phyloP scores from a whole-genome alignment of 352 stramenopile species.

The Pythium rhizo-oryzae region DNA sequence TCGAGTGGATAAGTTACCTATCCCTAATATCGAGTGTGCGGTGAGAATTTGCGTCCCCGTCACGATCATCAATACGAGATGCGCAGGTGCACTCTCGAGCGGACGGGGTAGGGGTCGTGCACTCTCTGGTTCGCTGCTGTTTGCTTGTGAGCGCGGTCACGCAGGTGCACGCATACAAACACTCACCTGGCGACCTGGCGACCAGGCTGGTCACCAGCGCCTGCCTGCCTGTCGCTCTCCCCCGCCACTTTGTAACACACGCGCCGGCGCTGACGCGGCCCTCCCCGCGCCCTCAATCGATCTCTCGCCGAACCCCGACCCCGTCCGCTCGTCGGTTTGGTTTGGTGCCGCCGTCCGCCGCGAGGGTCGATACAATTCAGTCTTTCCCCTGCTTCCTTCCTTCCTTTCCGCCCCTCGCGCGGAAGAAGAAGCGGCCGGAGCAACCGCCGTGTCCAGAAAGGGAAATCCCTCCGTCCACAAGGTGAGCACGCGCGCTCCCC shows the following conservation, averaged over 20 bases:
- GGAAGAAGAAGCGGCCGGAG: constrained; percentile 15
- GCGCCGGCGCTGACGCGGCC: neutral
- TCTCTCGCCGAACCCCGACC: constrained; percentile 14
- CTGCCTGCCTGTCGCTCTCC: constrained; percentile 10
- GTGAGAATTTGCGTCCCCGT: too few species aligned
- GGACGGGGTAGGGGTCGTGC: constrained; percentile 11
- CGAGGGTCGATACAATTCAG: constrained; percentile 22
- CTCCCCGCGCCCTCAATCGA: neutral
- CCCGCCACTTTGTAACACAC: constrained; percentile 21
- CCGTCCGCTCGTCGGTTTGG: constrained; percentile 26
- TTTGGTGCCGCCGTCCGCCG: neutral
- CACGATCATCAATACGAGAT: neutral
- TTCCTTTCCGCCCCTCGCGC: constrained; percentile 8
- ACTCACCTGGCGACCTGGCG: neutral
- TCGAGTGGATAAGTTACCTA: neutral
- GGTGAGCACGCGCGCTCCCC: constrained; percentile 8
- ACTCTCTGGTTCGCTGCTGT: constrained; percentile 18
- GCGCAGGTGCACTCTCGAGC: neutral
- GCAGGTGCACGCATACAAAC: neutral
- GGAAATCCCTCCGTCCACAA: constrained; percentile 7
- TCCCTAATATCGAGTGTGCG: neutral
- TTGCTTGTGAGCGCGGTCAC: constrained; percentile 16
- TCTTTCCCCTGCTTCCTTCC: constrained; percentile 10
- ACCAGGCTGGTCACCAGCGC: constrained; percentile 3
- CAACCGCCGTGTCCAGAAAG: constrained; percentile 16